phyloP scores from a whole-genome alignment of 2,329 filamentous ascomycete species.

The Pseudocercospora fijiensis region DNA sequence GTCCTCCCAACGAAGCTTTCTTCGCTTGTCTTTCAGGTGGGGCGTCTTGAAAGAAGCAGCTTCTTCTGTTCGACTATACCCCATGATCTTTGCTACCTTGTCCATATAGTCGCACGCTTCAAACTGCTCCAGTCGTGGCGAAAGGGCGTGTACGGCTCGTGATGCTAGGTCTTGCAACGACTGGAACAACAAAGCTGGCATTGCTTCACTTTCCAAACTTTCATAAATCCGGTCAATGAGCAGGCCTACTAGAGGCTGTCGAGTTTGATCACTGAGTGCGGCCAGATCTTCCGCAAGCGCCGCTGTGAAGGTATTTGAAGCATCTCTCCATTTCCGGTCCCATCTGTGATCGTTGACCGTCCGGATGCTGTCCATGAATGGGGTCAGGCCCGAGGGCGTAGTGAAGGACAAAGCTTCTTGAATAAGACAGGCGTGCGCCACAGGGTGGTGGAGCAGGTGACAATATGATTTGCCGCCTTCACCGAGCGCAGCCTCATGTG shows the following conservation, averaged over 20 bases:
- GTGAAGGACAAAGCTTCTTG: neutral
- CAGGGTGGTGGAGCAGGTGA: neutral
- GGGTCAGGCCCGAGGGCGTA: neutral
- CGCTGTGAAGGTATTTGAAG: neutral
- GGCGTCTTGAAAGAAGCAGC: slow-evolving; percentile 1
- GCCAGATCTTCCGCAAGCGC: slow-evolving; percentile 4
- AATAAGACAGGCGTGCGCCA: neutral
- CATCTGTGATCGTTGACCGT: neutral
- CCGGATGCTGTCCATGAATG: neutral
- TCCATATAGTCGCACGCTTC: neutral
- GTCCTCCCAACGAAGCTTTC: slow-evolving; percentile 46
- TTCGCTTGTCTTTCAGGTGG: neutral
- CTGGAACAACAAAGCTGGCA: neutral
- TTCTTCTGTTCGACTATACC: neutral
- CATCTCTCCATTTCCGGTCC: neutral
- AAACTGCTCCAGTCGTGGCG: neutral
- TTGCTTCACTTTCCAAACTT: neutral
- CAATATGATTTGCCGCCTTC: neutral
- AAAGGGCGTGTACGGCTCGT: neutral
- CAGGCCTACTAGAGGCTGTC: neutral
- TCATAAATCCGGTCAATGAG: neutral
- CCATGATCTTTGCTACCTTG: neutral
- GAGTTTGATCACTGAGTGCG: neutral
- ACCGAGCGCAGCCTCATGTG: neutral
- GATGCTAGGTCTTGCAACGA: slow-evolving; percentile 1